A percentile compares a stretch with the other conserved stretches of the same genome.
Conservation (phyloP, 495 filamentous ascomycete species). For the Tuber magnatum region DNA sequence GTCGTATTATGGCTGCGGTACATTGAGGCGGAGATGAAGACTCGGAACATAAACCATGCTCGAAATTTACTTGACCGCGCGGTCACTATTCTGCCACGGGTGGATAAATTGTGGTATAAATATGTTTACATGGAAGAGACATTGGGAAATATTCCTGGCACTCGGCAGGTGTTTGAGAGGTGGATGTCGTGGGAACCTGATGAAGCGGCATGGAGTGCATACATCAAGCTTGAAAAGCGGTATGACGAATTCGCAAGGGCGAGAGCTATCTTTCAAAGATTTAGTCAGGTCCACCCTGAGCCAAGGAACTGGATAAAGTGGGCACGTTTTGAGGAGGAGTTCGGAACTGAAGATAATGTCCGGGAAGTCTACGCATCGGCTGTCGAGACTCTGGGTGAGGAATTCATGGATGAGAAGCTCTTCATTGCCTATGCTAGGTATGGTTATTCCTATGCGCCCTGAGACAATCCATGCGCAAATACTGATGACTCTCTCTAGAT, state of each 20-base stretch:
- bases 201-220: slow-evolving; percentile 88
- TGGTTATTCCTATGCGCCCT: neutral
- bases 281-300: slow-evolving; percentile 89
- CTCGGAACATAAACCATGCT: slow-evolving; percentile 93
- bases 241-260: slow-evolving; percentile 85
- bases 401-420: slow-evolving; percentile 92
- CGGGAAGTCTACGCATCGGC: slow-evolving; percentile 86
- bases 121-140: slow-evolving; percentile 99
- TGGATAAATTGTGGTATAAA: slow-evolving; percentile 97
- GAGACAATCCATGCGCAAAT: neutral
- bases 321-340: slow-evolving; percentile 94
- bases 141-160: slow-evolving; percentile 83
- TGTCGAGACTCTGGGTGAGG: slow-evolving; percentile 83
- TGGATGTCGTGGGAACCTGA: slow-evolving; percentile 99
- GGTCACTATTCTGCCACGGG: slow-evolving; percentile 79
- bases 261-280: slow-evolving; percentile 77
- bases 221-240: slow-evolving; percentile 93
- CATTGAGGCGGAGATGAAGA: slow-evolving; percentile 94
- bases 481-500: slow-evolving; percentile 42
- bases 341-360: slow-evolving; percentile 80
- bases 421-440: slow-evolving; percentile 81
- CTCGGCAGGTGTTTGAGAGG: slow-evolving; percentile 88
- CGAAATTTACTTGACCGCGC: slow-evolving; percentile 90
- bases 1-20: slow-evolving; percentile 80
- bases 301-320: slow-evolving; percentile 98